Conservation (phyloP, 2,329 filamentous ascomycete species). For the Aspergillus sp. region DNA sequence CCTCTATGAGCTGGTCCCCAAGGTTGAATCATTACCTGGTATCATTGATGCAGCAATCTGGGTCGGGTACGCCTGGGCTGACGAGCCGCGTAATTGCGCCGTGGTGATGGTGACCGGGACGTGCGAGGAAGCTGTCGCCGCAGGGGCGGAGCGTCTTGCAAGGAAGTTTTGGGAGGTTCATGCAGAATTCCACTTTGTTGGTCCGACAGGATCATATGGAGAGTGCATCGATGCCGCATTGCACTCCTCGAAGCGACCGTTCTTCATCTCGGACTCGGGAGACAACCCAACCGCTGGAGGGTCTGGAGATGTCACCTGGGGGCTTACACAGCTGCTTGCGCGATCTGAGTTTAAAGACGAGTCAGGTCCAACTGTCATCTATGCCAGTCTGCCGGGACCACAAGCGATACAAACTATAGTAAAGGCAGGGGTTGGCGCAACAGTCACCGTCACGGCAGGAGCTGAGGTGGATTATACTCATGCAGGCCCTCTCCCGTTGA, state of each 20-base stretch:
- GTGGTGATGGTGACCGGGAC: conserved; percentile 56
- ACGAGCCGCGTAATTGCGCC: conserved; percentile 56
- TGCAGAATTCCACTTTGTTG: conserved; percentile 55
- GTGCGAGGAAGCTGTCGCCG: conserved; percentile 43
- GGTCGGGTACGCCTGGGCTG: conserved; percentile 61
- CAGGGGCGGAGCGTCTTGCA: conserved; percentile 51
- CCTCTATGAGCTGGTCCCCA: conserved; percentile 53
- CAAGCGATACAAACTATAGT: conserved; percentile 47
- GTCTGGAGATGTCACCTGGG: conserved; percentile 58
- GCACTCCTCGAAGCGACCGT: conserved; percentile 45
- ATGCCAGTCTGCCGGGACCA: conserved; percentile 56
- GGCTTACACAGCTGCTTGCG: conserved; percentile 48
- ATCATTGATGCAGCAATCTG: conserved; percentile 57
- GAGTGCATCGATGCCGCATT: conserved; percentile 53
- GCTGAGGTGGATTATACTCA: conserved; percentile 54
- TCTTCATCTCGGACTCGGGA: conserved; percentile 59
- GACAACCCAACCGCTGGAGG: conserved; percentile 60
- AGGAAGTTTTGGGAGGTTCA: conserved; percentile 52
- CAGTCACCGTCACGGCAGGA: conserved; percentile 55
- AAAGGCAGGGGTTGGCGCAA: conserved; percentile 50
- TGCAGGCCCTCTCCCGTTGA: conserved; percentile 54
- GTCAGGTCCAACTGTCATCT: conserved; percentile 50
- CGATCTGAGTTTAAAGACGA: conserved; percentile 48
- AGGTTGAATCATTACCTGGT: conserved; percentile 44
- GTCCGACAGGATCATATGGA: conserved; percentile 51